A percentile compares a stretch with the other conserved stretches of the same genome.
Evolutionary conservation across 2,329 filamentous ascomycete species (phyloP).

Genomic region (Arthrobotrys pseudoclavata): DNA sequence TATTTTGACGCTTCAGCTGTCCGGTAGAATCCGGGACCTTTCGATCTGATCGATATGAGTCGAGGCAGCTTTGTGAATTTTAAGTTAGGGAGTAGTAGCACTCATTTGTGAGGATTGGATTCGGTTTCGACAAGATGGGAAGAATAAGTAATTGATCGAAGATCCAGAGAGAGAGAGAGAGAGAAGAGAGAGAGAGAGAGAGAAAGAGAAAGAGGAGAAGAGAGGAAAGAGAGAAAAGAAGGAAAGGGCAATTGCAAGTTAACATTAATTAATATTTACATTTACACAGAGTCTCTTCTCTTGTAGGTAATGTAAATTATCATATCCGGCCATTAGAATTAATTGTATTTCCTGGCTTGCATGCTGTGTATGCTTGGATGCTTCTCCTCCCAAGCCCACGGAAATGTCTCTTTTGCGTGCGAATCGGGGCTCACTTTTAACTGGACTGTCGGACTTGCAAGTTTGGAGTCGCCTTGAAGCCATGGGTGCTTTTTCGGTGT

Average conservation of each 20-base stretch:
- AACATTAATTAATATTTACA: not conserved
- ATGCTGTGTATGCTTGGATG: not conserved
- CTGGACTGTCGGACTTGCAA: not conserved
- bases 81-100: not conserved
- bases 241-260: slow-evolving; percentile 21
- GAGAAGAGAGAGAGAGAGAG: slow-evolving; percentile 9
- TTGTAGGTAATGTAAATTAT: not conserved
- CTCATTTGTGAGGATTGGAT: not conserved
- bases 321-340: slow-evolving; percentile 2
- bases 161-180: not conserved
- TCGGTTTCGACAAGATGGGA: not conserved
- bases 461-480: slow-evolving; percentile 32
- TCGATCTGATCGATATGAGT: not conserved
- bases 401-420: slow-evolving; percentile 22
- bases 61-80: not conserved
- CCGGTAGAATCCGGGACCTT: slow-evolving; percentile 55
- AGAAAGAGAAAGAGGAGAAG: not conserved
- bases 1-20: slow-evolving; percentile 59
- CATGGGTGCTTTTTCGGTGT: slow-evolving; percentile 46
- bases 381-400: not conserved
- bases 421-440: slow-evolving; percentile 2
- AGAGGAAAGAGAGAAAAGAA: not conserved
- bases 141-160: not conserved
- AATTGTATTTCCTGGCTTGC: slow-evolving; percentile 20
- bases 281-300: slow-evolving; percentile 26